phyloP scores from a whole-genome alignment of 2,329 filamentous ascomycete genomes.

The Fusarium albosuccineum region DNA sequence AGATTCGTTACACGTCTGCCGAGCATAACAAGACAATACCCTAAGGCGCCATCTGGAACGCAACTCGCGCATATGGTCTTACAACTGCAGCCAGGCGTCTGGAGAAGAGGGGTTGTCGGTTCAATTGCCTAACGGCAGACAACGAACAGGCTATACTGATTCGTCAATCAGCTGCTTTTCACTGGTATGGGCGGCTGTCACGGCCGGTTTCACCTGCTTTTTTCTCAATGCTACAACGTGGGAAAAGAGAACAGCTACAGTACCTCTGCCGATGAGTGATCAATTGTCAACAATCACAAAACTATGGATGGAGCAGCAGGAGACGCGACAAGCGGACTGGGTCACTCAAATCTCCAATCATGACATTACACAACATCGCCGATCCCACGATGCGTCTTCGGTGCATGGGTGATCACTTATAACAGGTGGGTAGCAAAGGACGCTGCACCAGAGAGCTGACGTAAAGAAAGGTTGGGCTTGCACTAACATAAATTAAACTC shows the following conservation, averaged over 20 bases:
- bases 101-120: constrained; percentile 22
- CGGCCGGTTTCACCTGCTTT: constrained; percentile 34
- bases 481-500: constrained; percentile 1
- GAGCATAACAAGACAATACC: constrained; percentile 9
- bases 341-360: constrained; percentile 19
- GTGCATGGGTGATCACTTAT: constrained; percentile 19
- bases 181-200: constrained; percentile 24
- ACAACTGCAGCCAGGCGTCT: constrained; percentile 6
- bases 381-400: constrained; percentile 29
- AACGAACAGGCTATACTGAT: constrained; percentile 1
- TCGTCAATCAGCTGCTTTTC: constrained; percentile 32
- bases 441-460: no score
- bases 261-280: constrained; percentile 5
- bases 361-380: constrained; percentile 28
- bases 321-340: constrained; percentile 3
- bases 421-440: constrained; percentile 2
- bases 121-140: constrained; percentile 22
- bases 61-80: constrained; percentile 27
- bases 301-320: constrained; percentile 7
- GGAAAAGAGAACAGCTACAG: constrained; percentile 10
- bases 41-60: constrained; percentile 32
- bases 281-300: constrained; percentile 2
- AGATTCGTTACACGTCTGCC: constrained; percentile 17
- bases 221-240: constrained; percentile 27
- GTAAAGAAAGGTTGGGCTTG: no score